Evolutionary conservation across 805 yeast genomes (phyloP).

Genomic region (Sugiyamaella smithiae): DNA sequence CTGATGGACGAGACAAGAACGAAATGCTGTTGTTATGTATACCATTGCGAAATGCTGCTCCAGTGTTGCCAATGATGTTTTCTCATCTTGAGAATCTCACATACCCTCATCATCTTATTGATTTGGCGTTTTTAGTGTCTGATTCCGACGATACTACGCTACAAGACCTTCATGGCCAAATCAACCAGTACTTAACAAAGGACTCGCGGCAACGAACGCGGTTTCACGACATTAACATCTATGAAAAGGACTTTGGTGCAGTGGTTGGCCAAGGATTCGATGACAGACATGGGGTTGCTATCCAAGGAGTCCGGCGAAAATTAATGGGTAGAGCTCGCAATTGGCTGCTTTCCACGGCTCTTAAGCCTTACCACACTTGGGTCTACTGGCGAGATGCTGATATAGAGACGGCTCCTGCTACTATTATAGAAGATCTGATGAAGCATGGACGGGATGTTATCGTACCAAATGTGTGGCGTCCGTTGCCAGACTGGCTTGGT

Average conservation of each 20-base stretch:
- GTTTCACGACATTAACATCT: conserved; percentile 64
- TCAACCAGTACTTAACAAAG: conserved; percentile 36
- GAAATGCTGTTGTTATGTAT: conserved; percentile 81
- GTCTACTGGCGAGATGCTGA: conserved; percentile 99
- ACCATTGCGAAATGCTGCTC: conserved; percentile 87
- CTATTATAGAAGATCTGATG: conserved; percentile 90
- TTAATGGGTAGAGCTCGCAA: conserved; percentile 95
- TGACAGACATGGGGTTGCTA: conserved; percentile 94
- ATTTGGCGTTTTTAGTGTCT: conserved; percentile 73
- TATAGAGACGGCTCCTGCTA: conserved; percentile 86
- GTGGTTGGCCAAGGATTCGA: conserved; percentile 89
- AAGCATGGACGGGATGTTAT: conserved; percentile 88
- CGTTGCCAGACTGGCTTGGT: conserved; percentile 87
- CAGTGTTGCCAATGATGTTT: conserved; percentile 83
- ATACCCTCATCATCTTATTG: conserved; percentile 76
- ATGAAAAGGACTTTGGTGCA: conserved; percentile 90
- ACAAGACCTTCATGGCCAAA: conserved; percentile 53
- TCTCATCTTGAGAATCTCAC: conserved; percentile 73
- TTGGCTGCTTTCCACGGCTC: conserved; percentile 85
- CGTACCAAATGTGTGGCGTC: conserved; percentile 98
- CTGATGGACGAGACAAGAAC: conserved; percentile 69
- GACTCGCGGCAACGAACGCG: neutral
- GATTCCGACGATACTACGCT: conserved; percentile 86
- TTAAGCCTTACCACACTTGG: conserved; percentile 93
- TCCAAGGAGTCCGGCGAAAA: conserved; percentile 95